These are phyloP conservation scores for Psilocybe subaeruginosa DNA, from an alignment of 768 basidiomycete species.

Conservation along the genomic window DNA sequence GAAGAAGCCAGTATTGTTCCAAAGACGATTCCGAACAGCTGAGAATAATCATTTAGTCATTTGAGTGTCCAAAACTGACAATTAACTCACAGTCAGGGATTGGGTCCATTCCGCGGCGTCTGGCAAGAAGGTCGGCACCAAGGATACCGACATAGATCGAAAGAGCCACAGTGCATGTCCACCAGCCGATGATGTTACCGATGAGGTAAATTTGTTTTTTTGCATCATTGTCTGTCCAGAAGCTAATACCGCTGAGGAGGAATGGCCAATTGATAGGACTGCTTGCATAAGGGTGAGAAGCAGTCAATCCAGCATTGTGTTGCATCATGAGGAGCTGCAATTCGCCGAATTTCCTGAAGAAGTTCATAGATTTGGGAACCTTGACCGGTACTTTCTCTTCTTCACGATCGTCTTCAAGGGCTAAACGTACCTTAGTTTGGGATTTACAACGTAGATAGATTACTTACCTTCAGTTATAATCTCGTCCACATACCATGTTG, in stretches of 20 bases:
- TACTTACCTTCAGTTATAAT: constrained; percentile 57
- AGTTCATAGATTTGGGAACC: constrained; percentile 80
- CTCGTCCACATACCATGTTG: constrained; percentile 88
- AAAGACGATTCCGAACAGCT: constrained; percentile 93
- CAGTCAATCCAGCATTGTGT: constrained; percentile 97
- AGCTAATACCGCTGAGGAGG: constrained; percentile 93
- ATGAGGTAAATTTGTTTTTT: constrained; percentile 96
- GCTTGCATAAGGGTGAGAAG: constrained; percentile 97
- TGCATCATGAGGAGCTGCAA: constrained; percentile 95
- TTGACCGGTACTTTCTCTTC: constrained; percentile 53
- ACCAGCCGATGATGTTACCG: constrained; percentile 95
- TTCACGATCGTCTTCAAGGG: constrained; percentile 56
- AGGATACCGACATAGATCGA: constrained; percentile 90
- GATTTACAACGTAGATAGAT: background rate
- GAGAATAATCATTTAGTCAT: constrained; percentile 3
- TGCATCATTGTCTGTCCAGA: constrained; percentile 89
- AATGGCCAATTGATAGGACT: constrained; percentile 99
- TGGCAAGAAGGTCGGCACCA: constrained; percentile 86
- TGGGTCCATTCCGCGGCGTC: constrained; percentile 82
- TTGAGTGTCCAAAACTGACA: background rate
- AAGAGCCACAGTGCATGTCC: constrained; percentile 85
- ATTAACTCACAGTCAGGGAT: constrained; percentile 80
- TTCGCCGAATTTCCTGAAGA: constrained; percentile 94
- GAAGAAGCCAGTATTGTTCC: constrained; percentile 98
- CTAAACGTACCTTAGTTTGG: constrained; percentile 32